Base-by-base conservation (phyloP, 2,329 filamentous ascomycete species). In the Fusarium ramigenum region DNA sequence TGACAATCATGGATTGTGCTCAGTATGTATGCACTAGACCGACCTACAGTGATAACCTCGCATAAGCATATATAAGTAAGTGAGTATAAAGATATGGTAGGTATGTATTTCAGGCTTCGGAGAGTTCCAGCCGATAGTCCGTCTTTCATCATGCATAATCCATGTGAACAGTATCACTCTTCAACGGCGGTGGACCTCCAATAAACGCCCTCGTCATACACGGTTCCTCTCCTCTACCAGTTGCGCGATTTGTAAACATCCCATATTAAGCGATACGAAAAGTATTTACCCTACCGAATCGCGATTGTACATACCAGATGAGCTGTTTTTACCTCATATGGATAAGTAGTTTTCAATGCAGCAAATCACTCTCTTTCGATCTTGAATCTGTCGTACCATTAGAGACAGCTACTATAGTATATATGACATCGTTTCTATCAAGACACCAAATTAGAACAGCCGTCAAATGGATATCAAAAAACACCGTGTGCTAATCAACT, bases 401-500 rank as follows among this genome's bases (percentile, higher is more conserved):
- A 72, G 52, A 59, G 60, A 69, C 64, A 74, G 56, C 63, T 69
- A 50, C 44, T 61, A 57, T 28, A 34, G 47, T 50, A 63, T 37
- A 37, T 37, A 56, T 61, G 44, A 65, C 39, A 63, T 62, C 36
- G 50, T 30, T 73, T 67, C 71, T 62, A 72, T 60, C 40, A 61
- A 64, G 56, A 70, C 36, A 61, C 39, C 60, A 65, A 69, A 60
- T 57, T 58, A 66, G 59, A 71, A 57, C 70, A 73, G 58, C 67
- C 60, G 57, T 72, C 66, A 67, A 60, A 72, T 72, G 68, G 72
- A 74, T 74, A 74, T 74, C 68, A 74, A 72, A 50, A 72, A 59
- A 47, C 53, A 47, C 53, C 68, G 40, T 57, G 56, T 69, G 66
- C 62, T 53, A 50, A 53, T 72, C 63, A 52, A 65, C 66, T 28